Evolutionary conservation across 352 stramenopile genomes (phyloP), one percentile per base, ranked within the genome.

Genomic region (Pythium phragmitis): DNA sequence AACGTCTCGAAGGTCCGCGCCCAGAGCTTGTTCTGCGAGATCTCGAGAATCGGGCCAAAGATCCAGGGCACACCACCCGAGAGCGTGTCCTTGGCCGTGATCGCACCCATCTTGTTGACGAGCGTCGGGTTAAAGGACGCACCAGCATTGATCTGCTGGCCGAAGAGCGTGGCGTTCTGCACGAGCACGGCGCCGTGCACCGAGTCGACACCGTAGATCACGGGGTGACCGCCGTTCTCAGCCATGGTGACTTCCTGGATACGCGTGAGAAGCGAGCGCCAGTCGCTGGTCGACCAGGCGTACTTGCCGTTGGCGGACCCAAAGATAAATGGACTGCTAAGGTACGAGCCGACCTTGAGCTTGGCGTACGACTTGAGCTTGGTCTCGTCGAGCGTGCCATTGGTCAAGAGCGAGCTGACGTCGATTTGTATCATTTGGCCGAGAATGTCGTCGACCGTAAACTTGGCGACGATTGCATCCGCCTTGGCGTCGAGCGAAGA

Each of bases 381-480:
- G 58, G 53, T 61, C 45, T 85, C 66, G 50, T 87, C 72, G 13
- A 84, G 67, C 50, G 70, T 72, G 23, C 66, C 42, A 47, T 90
- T 54, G 28, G 70, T 72, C n/a, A 93, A 54, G 33, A 96, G 60
- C 26, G 74, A 54, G 39, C 73, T 73, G 51, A 96, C 84, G 62
- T 92, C 87, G 65, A 96, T 81, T 68, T 96, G 87, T 23, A 80
- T 84, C 85, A 96, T 92, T 67, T 96, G 87, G 3, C 82, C 84
- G 36, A 94, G 69, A 43, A 89, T 81, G 14, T 84, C 78, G 23
- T 89, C 78, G 21, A 85, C 68, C 36, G 36, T 14, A 41, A 41
- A 41, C 8, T 13, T 13, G 13, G 36, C 36, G 13, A 41, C 8
- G 36, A 41, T 41, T 1, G 36, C 36, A 41, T 87, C 62, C 3